Percentiles rank a stretch among this genome's conserved stretches.
Conservation (phyloP, 2,329 filamentous ascomycete genomes). For the Trichoderma oligosporum region DNA sequence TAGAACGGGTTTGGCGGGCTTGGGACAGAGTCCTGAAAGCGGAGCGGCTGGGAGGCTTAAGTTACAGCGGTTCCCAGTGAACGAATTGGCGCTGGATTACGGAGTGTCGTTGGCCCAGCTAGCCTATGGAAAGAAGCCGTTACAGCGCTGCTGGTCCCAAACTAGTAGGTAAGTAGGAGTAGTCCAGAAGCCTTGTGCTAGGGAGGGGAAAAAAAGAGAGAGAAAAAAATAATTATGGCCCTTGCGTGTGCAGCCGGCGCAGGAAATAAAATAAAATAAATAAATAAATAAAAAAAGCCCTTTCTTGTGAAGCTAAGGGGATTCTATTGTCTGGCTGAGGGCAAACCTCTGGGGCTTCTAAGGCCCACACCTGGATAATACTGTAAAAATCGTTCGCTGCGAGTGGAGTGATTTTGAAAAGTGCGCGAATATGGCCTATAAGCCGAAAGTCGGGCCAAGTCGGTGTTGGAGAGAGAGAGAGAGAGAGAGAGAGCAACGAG, state of each 20-base stretch:
- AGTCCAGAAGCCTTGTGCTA: neutral
- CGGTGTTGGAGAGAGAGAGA: conserved; percentile 3
- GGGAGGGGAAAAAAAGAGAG: neutral
- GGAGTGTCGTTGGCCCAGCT: conserved; percentile 5
- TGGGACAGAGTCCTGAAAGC: conserved; percentile 14
- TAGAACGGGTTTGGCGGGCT: conserved; percentile 9
- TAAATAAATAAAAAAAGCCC: neutral
- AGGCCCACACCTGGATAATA: conserved; percentile 15
- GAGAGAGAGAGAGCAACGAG: too few species aligned
- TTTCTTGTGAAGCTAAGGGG: neutral
- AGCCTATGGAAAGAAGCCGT: conserved; percentile 13
- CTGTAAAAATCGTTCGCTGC: conserved; percentile 10
- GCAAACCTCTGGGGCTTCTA: conserved; percentile 2
- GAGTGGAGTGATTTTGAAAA: conserved; percentile 10
- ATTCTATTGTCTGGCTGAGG: conserved; percentile 6
- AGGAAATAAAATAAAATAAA: neutral
- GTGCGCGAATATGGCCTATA: conserved; percentile 19
- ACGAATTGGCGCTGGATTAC: conserved; percentile 13
- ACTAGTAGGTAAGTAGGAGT: conserved; percentile 2
- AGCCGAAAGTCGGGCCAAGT: conserved; percentile 17
- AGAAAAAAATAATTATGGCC: neutral
- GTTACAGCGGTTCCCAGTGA: conserved; percentile 12
- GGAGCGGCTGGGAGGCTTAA: conserved; percentile 11
- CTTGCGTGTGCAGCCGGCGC: neutral
- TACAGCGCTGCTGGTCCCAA: conserved; percentile 11